These are phyloP conservation scores for Inga leiocalycina DNA, from an alignment of 306 rosid genomes.

Conservation along the genomic window DNA sequence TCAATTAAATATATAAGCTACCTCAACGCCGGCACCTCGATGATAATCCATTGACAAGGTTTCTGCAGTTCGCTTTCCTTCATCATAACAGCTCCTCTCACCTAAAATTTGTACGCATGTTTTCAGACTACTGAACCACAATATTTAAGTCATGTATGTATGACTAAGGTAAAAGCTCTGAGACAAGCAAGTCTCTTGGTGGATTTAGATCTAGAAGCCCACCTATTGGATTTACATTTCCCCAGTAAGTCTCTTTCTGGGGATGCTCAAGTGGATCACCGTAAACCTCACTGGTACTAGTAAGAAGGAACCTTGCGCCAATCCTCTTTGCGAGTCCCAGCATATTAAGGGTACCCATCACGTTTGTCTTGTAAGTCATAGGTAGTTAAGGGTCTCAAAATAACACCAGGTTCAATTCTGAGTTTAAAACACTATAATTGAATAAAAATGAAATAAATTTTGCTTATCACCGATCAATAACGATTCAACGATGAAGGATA, in stretches of 20 bases:
- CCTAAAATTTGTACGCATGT: conserved; percentile 47
- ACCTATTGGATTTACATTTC: conserved; percentile 98
- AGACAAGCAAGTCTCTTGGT: background rate
- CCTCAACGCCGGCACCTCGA: conserved; percentile 98
- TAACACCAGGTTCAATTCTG: background rate
- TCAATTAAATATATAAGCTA: conserved; percentile 33
- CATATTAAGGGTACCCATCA: conserved; percentile 98
- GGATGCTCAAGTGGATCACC: conserved; percentile 99
- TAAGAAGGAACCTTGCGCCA: conserved; percentile 91
- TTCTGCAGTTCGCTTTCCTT: conserved; percentile 97
- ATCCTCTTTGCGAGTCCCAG: conserved; percentile 94
- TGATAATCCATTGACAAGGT: conserved; percentile 96
- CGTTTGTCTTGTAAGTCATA: conserved; percentile 89
- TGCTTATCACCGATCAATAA: background rate
- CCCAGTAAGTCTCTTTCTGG: conserved; percentile 97
- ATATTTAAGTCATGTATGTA: background rate
- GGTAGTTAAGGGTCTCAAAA: conserved; percentile 53
- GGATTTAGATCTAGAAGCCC: conserved; percentile 26
- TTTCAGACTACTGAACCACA: background rate
- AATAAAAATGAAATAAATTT: background rate
- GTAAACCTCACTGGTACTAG: conserved; percentile 96
- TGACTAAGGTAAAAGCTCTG: background rate
- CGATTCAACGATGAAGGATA: conserved; percentile 53
- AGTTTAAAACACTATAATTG: background rate
- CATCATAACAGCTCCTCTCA: conserved; percentile 97